Conservation (phyloP, 2,329 filamentous ascomycete genomes). For the Colletotrichum zoysiae region DNA sequence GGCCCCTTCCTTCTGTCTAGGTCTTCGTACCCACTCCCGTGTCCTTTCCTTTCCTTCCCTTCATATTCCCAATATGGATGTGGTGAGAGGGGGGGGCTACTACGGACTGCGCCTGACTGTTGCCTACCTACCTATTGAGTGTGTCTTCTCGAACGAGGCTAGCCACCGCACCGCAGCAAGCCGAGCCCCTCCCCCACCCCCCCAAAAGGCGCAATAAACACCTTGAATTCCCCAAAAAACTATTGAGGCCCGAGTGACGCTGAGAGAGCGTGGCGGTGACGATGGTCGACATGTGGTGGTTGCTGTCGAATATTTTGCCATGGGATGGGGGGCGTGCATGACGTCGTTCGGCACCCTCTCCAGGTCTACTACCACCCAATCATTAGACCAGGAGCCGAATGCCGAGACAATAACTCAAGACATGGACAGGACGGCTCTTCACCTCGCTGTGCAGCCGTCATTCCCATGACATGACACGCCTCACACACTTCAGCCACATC, state of each 20-base stretch:
- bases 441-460: background rate
- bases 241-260: conserved; percentile 18
- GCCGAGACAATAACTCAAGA: conserved; percentile 34
- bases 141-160: background rate
- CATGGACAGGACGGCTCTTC: conserved; percentile 15
- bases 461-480: conserved; percentile 18
- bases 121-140: too few relatives aligned
- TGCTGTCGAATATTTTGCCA: conserved; percentile 20
- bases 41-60: background rate
- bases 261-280: conserved; percentile 28
- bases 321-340: conserved; percentile 23
- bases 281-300: background rate
- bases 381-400: conserved; percentile 17
- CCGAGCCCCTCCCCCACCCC: conserved; percentile 9
- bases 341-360: conserved; percentile 27
- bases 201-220: background rate
- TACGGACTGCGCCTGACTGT: conserved; percentile 16
- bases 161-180: conserved; percentile 15
- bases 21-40: background rate
- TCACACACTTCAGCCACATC: conserved; percentile 27
- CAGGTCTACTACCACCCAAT: background rate
- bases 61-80: background rate
- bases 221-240: background rate
- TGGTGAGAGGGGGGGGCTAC: background rate
- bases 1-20: conserved; percentile 16